phyloP scores from a whole-genome alignment of 768 basidiomycete species.

The Lactarius indigo region DNA sequence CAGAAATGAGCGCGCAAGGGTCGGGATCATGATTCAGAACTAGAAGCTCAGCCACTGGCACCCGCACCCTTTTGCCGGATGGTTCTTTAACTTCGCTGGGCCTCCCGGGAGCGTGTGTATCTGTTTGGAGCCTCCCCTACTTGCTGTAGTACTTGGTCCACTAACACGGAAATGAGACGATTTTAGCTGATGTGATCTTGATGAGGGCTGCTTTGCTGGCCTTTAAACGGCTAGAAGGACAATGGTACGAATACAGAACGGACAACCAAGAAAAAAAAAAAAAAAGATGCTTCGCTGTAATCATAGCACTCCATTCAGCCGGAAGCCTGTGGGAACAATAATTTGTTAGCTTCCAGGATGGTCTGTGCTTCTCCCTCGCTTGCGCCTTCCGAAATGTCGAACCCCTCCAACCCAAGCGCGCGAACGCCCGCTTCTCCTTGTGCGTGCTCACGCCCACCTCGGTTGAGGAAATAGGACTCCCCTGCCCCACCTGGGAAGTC shows the following conservation, averaged over 20 bases:
- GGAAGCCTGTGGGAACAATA: slow-evolving; percentile 6
- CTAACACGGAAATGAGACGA: neutral
- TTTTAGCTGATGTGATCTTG: neutral
- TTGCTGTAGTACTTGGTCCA: neutral
- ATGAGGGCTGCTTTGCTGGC: neutral
- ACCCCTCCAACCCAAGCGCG: slow-evolving; percentile 22
- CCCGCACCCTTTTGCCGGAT: neutral
- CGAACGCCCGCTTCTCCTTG: slow-evolving; percentile 13
- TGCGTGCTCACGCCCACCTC: slow-evolving; percentile 41
- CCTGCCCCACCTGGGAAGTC: slow-evolving; percentile 58
- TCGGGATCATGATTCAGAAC: neutral
- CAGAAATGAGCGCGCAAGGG: neutral
- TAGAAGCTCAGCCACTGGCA: neutral
- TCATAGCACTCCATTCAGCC: neutral
- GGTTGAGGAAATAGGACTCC: slow-evolving; percentile 39
- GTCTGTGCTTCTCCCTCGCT: slow-evolving; percentile 11
- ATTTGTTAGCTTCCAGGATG: slow-evolving; percentile 13
- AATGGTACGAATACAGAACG: neutral
- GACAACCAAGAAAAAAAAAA: neutral
- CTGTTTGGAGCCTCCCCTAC: neutral
- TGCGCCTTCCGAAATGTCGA: slow-evolving; percentile 8
- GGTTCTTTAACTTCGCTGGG: neutral
- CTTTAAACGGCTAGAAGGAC: neutral
- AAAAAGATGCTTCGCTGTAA: neutral
- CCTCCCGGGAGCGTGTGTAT: neutral